phyloP scores from a whole-genome alignment of 2,329 filamentous ascomycete species.

The Penicillium sp. region DNA sequence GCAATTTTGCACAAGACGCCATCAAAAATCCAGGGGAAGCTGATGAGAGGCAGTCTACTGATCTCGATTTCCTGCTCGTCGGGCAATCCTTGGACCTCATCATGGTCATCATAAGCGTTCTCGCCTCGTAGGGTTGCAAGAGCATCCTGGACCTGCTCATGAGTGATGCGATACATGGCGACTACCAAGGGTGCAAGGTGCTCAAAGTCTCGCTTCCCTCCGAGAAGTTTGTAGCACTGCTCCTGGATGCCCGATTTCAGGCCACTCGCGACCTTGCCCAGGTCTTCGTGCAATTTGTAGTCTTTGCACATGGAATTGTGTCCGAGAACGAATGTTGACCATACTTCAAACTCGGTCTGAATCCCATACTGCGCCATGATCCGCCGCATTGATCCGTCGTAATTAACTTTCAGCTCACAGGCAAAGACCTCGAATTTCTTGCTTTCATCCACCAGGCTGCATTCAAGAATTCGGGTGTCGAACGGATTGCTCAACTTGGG shows the following conservation, averaged over 20 bases:
- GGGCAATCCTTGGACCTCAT: constrained; percentile 16
- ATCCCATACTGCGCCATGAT: constrained; percentile 87
- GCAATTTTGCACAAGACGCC: constrained; percentile 72
- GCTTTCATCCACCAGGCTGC: constrained; percentile 58
- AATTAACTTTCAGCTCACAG: constrained; percentile 70
- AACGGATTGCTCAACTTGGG: constrained; percentile 75
- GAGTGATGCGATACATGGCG: constrained; percentile 86
- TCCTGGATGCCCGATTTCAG: constrained; percentile 72
- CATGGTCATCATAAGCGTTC: constrained; percentile 1
- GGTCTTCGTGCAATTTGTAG: constrained; percentile 85
- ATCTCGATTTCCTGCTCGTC: constrained; percentile 17
- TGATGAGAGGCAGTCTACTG: constrained; percentile 72
- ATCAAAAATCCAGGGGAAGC: constrained; percentile 90
- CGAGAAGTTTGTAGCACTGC: constrained; percentile 63
- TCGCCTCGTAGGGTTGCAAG: constrained; percentile 54
- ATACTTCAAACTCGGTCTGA: constrained; percentile 86
- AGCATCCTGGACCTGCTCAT: constrained; percentile 67
- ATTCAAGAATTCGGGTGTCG: constrained; percentile 70
- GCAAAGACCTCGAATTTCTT: constrained; percentile 62
- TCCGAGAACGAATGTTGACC: constrained; percentile 79
- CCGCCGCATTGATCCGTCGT: constrained; percentile 75
- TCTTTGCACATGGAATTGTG: constrained; percentile 73
- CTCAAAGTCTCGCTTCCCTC: constrained; percentile 62
- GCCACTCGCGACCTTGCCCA: constrained; percentile 67
- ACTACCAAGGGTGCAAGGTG: constrained; percentile 73